These are phyloP conservation scores for Sporobolomyces phaffii DNA, from an alignment of 768 basidiomycete genomes.

Conservation along the genomic window DNA sequence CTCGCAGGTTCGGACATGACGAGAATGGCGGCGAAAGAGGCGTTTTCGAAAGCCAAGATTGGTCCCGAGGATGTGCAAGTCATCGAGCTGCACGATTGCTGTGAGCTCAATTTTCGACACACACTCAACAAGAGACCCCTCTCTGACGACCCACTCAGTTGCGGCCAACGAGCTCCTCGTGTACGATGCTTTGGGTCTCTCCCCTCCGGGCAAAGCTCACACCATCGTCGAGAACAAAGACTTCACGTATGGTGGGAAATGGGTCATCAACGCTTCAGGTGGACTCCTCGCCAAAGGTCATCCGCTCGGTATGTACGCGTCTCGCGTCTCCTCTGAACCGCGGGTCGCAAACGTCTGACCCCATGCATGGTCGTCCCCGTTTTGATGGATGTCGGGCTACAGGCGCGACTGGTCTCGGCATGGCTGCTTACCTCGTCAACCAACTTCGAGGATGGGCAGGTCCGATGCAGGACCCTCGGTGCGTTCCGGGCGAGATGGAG, in stretches of 20 bases:
- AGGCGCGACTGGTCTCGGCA: constrained; percentile 39
- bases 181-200: constrained; percentile 73
- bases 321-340: not conserved
- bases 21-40: constrained; percentile 60
- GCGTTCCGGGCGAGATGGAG: constrained; percentile 21
- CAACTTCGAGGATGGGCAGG: constrained; percentile 38
- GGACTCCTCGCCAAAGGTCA: constrained; percentile 86
- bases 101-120: constrained; percentile 66
- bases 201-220: constrained; percentile 61
- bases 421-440: constrained; percentile 32
- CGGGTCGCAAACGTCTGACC: too few relatives aligned
- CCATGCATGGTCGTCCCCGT: too few relatives aligned
- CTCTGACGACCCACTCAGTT: too few relatives aligned
- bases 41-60: constrained; percentile 67
- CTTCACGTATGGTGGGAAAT: constrained; percentile 64
- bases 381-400: too few relatives aligned
- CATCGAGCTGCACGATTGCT: constrained; percentile 80
- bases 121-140: too few relatives aligned
- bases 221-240: constrained; percentile 68
- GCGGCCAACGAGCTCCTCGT: constrained; percentile 59
- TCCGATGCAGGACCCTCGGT: constrained; percentile 36
- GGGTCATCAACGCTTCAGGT: constrained; percentile 75
- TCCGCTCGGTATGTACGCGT: constrained; percentile 47
- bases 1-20: constrained; percentile 69
- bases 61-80: constrained; percentile 72